Base-by-base conservation (phyloP, 1,284 basidiomycete species). In the Sanghuangporus sanghuang region DNA sequence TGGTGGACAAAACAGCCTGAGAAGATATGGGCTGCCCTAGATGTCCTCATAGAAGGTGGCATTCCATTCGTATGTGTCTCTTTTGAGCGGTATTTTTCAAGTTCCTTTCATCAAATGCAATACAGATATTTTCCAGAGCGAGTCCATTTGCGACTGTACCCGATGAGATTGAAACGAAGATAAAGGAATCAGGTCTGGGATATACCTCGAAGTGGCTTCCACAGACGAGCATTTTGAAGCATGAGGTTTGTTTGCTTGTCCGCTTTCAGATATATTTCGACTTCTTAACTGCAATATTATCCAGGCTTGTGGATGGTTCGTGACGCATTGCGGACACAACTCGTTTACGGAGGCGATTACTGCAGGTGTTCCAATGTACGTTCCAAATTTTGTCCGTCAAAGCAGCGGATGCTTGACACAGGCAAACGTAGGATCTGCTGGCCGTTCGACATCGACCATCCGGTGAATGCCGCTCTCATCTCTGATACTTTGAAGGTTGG, bases 381-480 rank as follows among this genome's bases (percentile, higher is more conserved):
- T 50, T 21, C 38, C 4, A 9, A 11, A 27, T 38, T 36, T 35
- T 14, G 16, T 11, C 16, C n/a, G 6, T 27, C 18, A 55, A 9
- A 35, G 1, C 32, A n/a, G 11, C 35, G 4, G 2, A 16, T 48
- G 3, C 14, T 14, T 53, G 52, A n/a, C 55, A 56, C 42, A 12
- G 12, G 11, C 23, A 18, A 6, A 21, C 38, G 8, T 11, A 72
- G 70, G 67, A 72, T 72, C 44, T 68, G 67, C 66, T 71, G 69
- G 69, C 70, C 70, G 1, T 70, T 68, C 64, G 53, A 61, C 18
- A 67, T 63, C 23, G 70, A 70, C 61, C 70, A 71, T 57, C 68
- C 71, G 7, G 23, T 63, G 5, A 71, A 71, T 61, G 68, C 70
- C 14, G 57, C 69, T 4, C 61, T 66, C 35, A 62, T 70, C 18